Evolutionary conservation across 192 early-diverging fungal genomes (phyloP).

Genomic region (Coemansia reversa): DNA sequence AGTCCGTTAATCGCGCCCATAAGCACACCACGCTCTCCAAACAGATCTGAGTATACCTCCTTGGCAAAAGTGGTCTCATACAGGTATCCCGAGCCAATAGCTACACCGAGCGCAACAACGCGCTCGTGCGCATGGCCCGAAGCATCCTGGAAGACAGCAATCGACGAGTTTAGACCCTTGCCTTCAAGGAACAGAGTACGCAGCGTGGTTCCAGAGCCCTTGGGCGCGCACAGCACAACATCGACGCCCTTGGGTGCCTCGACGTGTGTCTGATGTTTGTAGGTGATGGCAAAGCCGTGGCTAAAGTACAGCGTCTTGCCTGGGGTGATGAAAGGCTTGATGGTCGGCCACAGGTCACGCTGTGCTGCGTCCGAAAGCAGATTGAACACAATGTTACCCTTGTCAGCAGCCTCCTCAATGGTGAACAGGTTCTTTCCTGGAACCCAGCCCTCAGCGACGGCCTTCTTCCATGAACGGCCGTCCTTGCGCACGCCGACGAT

Average conservation of each 20-base stretch:
- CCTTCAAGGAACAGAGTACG: slow-evolving; percentile 95
- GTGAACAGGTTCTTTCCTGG: slow-evolving; percentile 93
- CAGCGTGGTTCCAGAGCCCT: slow-evolving; percentile 94
- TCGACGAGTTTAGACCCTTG: slow-evolving; percentile 95
- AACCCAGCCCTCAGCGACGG: slow-evolving; percentile 92
- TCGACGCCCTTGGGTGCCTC: slow-evolving; percentile 90
- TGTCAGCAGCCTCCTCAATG: slow-evolving; percentile 85
- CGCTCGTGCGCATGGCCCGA: slow-evolving; percentile 93
- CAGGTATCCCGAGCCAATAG: slow-evolving; percentile 94
- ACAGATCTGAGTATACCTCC: slow-evolving; percentile 95
- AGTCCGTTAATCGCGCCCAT: slow-evolving; percentile 98
- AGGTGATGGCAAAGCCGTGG: slow-evolving; percentile 95
- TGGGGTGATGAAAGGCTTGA: slow-evolving; percentile 85
- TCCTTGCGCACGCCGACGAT: slow-evolving; percentile 91
- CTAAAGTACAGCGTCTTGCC: slow-evolving; percentile 99
- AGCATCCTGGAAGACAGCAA: slow-evolving; percentile 92
- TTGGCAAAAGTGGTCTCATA: slow-evolving; percentile 97
- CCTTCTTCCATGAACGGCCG: slow-evolving; percentile 86
- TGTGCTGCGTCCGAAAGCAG: slow-evolving; percentile 96
- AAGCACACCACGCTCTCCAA: slow-evolving; percentile 94
- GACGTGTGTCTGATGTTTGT: slow-evolving; percentile 86
- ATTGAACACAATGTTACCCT: slow-evolving; percentile 91
- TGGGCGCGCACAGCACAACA: slow-evolving; percentile 94
- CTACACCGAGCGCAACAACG: slow-evolving; percentile 86
- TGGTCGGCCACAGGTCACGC: slow-evolving; percentile 82